Conservation (phyloP, 345 rosid species). For the Ailanthus altissimus region DNA sequence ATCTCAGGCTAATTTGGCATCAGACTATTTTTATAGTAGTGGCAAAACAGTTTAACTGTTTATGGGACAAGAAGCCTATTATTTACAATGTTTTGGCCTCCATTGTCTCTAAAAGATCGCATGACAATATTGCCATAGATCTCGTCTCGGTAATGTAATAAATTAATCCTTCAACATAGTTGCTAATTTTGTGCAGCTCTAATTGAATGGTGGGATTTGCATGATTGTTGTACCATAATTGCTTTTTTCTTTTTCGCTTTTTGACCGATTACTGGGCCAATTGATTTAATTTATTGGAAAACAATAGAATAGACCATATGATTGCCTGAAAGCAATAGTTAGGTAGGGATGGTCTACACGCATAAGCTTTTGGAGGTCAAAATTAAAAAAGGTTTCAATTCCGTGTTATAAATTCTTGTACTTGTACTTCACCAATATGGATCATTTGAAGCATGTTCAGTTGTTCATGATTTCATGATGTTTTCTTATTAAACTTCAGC, state of each 20-base stretch:
- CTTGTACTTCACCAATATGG: background rate
- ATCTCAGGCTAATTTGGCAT: too few species aligned
- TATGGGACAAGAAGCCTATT: background rate
- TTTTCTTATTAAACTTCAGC: too few species aligned
- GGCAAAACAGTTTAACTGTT: too few species aligned
- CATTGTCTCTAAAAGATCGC: background rate
- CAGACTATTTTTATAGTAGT: too few species aligned
- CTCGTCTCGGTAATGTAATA: background rate
- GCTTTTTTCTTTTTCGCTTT: background rate
- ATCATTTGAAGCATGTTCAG: background rate
- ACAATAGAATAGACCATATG: background rate
- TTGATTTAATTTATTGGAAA: background rate
- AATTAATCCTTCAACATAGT: background rate
- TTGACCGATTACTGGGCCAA: background rate
- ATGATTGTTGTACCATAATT: background rate
- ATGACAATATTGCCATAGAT: background rate
- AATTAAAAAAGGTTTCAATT: too few species aligned
- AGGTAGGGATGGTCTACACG: background rate
- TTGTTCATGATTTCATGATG: too few species aligned
- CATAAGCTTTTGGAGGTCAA: background rate
- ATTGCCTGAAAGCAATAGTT: background rate
- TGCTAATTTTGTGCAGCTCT: background rate
- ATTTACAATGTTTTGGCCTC: background rate
- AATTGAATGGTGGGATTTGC: background rate
- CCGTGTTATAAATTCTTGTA: background rate